Percentiles rank a stretch among this genome's conserved stretches.
Evolutionary conservation across 2,329 filamentous ascomycete species (phyloP).

Genomic region (Colletotrichum sp.): DNA sequence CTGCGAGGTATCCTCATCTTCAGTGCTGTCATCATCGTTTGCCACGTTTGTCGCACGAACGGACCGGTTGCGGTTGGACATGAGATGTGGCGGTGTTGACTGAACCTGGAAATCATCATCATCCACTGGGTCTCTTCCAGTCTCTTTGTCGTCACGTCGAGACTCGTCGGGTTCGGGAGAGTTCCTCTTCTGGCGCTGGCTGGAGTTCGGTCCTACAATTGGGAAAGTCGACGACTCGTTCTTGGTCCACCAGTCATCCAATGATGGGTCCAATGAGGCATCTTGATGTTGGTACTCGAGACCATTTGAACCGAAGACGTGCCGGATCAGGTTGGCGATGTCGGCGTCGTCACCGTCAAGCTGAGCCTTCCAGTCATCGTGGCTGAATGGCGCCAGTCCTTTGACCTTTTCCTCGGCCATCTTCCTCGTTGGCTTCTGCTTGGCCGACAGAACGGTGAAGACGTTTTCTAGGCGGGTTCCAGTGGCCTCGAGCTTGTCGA

Average conservation of each 20-base stretch:
- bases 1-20: slow-evolving; percentile 32
- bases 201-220: slow-evolving; percentile 3
- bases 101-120: slow-evolving; percentile 60
- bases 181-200: not conserved
- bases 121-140: not conserved
- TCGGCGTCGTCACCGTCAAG: slow-evolving; percentile 31
- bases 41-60: slow-evolving; percentile 10
- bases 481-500: slow-evolving; percentile 59
- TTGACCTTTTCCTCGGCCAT: slow-evolving; percentile 53
- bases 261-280: slow-evolving; percentile 35
- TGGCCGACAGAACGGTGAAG: slow-evolving; percentile 53
- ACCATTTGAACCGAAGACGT: slow-evolving; percentile 44
- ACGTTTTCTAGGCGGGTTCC: slow-evolving; percentile 58
- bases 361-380: slow-evolving; percentile 41
- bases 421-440: slow-evolving; percentile 49
- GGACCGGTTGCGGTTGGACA: slow-evolving; percentile 28
- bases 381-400: slow-evolving; percentile 55
- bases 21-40: slow-evolving; percentile 35
- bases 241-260: slow-evolving; percentile 55
- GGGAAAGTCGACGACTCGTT: not conserved
- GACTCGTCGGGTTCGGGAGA: slow-evolving; percentile 20
- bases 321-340: slow-evolving; percentile 40
- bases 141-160: not conserved
- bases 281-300: slow-evolving; percentile 33
- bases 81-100: slow-evolving; percentile 47